A percentile compares a stretch with the other conserved stretches of the same genome.
Conservation (phyloP, 208 protist species). For the Angomonas ambiguus region DNA sequence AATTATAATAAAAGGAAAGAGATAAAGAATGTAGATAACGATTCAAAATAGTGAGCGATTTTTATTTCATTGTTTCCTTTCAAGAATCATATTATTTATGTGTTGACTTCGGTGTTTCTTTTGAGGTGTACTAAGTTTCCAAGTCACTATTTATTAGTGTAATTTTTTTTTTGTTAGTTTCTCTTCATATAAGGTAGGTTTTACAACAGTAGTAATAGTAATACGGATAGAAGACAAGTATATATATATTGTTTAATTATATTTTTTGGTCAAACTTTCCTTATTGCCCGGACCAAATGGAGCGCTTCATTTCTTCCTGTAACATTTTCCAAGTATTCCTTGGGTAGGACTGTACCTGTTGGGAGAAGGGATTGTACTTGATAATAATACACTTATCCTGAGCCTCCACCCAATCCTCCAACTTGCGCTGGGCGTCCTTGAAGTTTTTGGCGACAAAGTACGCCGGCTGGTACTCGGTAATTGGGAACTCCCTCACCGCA, state of each 20-base stretch:
- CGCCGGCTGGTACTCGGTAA: slow-evolving; percentile 91
- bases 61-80: too few species aligned
- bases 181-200: neutral
- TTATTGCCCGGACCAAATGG: slow-evolving; percentile 4
- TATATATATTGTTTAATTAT: too few species aligned
- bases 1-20: too few species aligned
- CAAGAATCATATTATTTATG: too few species aligned
- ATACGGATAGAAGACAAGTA: too few species aligned
- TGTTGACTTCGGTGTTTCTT: too few species aligned
- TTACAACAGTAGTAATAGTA: too few species aligned
- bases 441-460: slow-evolving; percentile 95
- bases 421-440: slow-evolving; percentile 81
- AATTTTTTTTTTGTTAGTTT: neutral
- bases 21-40: too few species aligned
- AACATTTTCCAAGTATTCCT: slow-evolving; percentile 70
- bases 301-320: slow-evolving; percentile 31
- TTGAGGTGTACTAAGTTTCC: too few species aligned
- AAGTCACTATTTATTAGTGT: too few species aligned
- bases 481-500: slow-evolving; percentile 75
- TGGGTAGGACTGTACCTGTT: slow-evolving; percentile 74
- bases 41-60: too few species aligned
- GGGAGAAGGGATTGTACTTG: slow-evolving; percentile 90
- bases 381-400: slow-evolving; percentile 84
- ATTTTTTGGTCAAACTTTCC: neutral
- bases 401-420: slow-evolving; percentile 69